Evolutionary conservation across 345 rosid species (phyloP).

Genomic region (Cardamine resedifolia): DNA sequence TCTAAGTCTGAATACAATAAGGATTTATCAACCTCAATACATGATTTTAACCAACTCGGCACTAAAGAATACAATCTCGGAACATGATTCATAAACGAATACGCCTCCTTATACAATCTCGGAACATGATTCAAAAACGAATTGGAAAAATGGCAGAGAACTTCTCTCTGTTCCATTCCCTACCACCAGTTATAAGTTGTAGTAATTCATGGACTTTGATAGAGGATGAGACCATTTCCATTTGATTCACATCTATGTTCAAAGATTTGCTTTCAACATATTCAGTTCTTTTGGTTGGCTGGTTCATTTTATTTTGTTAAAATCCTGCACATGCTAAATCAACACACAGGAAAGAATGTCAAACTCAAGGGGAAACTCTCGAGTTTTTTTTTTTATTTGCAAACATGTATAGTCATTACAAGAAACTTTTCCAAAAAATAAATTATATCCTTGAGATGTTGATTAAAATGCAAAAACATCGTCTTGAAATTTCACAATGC

Average conservation of each 20-base stretch:
- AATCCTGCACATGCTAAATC: neutral
- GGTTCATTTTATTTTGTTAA: neutral
- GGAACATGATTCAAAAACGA: neutral
- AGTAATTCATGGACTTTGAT: too few species aligned
- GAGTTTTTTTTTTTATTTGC: slow-evolving; percentile 8
- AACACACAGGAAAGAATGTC: neutral
- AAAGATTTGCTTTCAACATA: neutral
- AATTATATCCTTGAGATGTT: slow-evolving; percentile 17
- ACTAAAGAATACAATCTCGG: neutral
- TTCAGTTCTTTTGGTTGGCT: neutral
- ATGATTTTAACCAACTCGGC: neutral
- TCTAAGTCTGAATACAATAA: neutral
- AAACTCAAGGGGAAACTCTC: neutral
- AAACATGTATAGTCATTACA: slow-evolving; percentile 12
- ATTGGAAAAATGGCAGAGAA: neutral
- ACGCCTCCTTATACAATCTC: neutral
- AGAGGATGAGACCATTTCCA: neutral
- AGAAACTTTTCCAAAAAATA: slow-evolving; percentile 16
- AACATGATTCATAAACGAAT: neutral
- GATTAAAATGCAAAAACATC: slow-evolving; percentile 6
- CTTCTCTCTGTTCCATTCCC: too few species aligned
- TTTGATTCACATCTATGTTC: neutral
- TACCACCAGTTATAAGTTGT: too few species aligned
- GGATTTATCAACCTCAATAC: neutral
- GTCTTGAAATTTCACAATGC: slow-evolving; percentile 3